Percentiles rank a stretch among this genome's conserved stretches.
phyloP scores from a whole-genome alignment of 768 basidiomycete genomes.

The Termitomyces sp. region DNA sequence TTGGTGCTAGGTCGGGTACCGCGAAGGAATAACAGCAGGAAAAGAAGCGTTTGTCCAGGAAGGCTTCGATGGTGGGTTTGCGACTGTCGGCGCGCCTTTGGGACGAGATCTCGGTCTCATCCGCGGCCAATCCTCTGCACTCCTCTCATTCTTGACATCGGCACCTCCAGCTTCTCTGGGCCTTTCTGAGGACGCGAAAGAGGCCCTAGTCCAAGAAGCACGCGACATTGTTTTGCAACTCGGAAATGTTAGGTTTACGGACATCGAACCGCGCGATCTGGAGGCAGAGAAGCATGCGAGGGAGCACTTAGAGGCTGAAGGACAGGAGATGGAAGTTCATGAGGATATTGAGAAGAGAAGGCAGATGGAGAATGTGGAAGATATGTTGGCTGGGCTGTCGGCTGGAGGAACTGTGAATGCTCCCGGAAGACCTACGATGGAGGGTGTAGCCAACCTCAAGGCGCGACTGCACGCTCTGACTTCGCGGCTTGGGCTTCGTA shows the following conservation, averaged over 20 bases:
- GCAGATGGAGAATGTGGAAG: conserved; percentile 53
- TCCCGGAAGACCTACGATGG: conserved; percentile 29
- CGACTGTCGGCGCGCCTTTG: conserved; percentile 62
- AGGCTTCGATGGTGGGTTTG: conserved; percentile 89
- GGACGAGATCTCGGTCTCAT: conserved; percentile 77
- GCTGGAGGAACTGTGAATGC: conserved; percentile 20
- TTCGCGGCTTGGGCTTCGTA: conserved; percentile 26
- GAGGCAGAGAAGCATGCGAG: conserved; percentile 77
- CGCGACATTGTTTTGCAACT: conserved; percentile 56
- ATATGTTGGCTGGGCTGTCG: conserved; percentile 46
- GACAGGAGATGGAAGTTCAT: conserved; percentile 29
- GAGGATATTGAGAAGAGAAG: conserved; percentile 44
- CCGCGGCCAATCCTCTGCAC: conserved; percentile 65
- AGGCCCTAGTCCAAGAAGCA: conserved; percentile 37
- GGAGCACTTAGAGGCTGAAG: conserved; percentile 53
- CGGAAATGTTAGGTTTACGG: conserved; percentile 57
- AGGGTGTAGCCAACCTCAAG: conserved; percentile 38
- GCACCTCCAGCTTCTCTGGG: neutral
- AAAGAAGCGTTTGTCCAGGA: conserved; percentile 85
- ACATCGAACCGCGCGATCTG: conserved; percentile 70
- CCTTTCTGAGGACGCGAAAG: conserved; percentile 2
- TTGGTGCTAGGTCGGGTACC: conserved; percentile 75
- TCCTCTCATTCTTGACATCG: conserved; percentile 54
- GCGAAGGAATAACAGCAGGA: conserved; percentile 94
- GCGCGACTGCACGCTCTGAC: conserved; percentile 29